Conservation (phyloP, 2,329 filamentous ascomycete species). For the Talaromyces verruculosus region DNA sequence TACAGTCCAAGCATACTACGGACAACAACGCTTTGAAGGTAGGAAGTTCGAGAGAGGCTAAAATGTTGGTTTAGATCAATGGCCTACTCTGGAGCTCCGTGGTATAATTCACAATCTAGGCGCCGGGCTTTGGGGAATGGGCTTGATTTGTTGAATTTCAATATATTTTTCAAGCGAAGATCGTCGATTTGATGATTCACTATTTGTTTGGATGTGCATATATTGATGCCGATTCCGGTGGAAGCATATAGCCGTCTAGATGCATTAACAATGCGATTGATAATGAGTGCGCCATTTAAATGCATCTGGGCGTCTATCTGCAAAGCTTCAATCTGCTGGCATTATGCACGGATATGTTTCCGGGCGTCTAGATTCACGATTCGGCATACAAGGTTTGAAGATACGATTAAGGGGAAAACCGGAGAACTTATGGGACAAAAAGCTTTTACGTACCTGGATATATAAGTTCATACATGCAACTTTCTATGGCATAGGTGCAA, state of each 20-base stretch:
- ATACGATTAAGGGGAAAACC: neutral
- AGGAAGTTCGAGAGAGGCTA: neutral
- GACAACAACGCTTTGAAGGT: neutral
- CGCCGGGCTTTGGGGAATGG: neutral
- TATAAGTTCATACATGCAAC: neutral
- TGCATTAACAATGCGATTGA: neutral
- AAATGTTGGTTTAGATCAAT: neutral
- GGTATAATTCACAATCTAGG: neutral
- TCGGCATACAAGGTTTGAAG: neutral
- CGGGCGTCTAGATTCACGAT: neutral
- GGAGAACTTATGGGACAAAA: neutral
- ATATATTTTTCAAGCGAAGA: neutral
- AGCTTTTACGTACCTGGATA: neutral
- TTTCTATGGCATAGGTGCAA: neutral
- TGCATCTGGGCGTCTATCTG: neutral
- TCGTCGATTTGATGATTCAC: neutral
- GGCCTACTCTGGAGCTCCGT: neutral
- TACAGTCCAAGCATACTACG: neutral
- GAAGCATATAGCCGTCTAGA: neutral
- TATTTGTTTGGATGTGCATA: neutral
- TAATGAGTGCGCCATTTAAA: neutral
- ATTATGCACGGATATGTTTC: neutral
- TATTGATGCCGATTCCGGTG: conserved; percentile 5
- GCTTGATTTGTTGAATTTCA: neutral
- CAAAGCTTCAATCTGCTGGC: neutral